A percentile compares a stretch with the other conserved stretches of the same genome.
Conservation (phyloP, 495 filamentous ascomycete species). For the Hypoxylon lienhwacheense region DNA sequence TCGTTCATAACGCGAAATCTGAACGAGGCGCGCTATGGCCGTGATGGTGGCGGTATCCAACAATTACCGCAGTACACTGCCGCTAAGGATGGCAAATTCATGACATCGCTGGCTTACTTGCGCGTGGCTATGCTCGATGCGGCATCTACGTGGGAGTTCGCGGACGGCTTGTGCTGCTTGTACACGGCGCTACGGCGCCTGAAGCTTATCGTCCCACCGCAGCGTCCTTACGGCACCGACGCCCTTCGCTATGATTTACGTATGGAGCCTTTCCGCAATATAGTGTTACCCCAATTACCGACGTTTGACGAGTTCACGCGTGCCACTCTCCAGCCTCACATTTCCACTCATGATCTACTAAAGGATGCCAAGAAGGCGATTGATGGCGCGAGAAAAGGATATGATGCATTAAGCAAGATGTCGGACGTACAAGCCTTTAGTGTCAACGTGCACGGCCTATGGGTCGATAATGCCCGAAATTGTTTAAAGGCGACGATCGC, state of each 20-base stretch:
- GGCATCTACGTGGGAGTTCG: slow-evolving; percentile 67
- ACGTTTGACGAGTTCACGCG: slow-evolving; percentile 61
- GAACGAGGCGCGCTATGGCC: slow-evolving; percentile 35
- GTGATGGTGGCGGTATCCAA: slow-evolving; percentile 15
- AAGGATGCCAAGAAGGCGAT: slow-evolving; percentile 62
- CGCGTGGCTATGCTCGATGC: slow-evolving; percentile 67
- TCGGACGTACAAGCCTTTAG: slow-evolving; percentile 50
- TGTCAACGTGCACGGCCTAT: slow-evolving; percentile 57
- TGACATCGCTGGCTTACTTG: slow-evolving; percentile 59
- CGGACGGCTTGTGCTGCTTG: slow-evolving; percentile 65
- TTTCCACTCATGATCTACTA: slow-evolving; percentile 51
- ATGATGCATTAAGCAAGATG: slow-evolving; percentile 61
- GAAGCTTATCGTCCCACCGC: slow-evolving; percentile 57
- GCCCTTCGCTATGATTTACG: slow-evolving; percentile 78
- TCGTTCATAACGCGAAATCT: slow-evolving; percentile 55
- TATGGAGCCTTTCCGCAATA: slow-evolving; percentile 81
- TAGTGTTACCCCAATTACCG: slow-evolving; percentile 71
- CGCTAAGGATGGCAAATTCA: slow-evolving; percentile 49
- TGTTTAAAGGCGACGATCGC: slow-evolving; percentile 67
- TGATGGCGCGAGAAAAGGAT: slow-evolving; percentile 63
- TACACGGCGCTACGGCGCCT: slow-evolving; percentile 69
- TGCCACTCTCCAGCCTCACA: slow-evolving; percentile 44
- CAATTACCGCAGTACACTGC: slow-evolving; percentile 26
- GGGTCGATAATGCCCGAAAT: slow-evolving; percentile 60
- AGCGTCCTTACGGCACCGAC: slow-evolving; percentile 70